phyloP scores from a whole-genome alignment of 176 grass and related monocot species.

The Oryza nivara region DNA sequence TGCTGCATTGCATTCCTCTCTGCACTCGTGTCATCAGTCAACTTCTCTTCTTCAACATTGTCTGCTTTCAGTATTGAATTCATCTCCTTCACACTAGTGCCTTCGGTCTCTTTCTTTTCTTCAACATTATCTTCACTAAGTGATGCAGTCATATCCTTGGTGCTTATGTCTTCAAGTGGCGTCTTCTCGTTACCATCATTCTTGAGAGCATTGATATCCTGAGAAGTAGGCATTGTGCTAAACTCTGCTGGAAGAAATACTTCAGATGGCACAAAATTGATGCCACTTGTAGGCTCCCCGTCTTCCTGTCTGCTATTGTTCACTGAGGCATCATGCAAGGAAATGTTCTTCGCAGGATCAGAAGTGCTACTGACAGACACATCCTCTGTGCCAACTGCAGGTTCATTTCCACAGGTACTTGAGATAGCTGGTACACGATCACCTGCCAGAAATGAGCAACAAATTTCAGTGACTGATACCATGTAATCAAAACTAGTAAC shows the following conservation, averaged over 20 bases:
- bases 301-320: constrained; percentile 16
- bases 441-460: constrained; percentile 44
- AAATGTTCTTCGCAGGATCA: constrained; percentile 33
- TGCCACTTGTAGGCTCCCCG: neutral
- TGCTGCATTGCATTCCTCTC: constrained; percentile 12
- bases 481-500: constrained; percentile 17
- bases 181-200: neutral
- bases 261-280: neutral
- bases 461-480: constrained; percentile 31
- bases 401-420: constrained; percentile 19
- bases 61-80: neutral
- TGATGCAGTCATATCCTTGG: constrained; percentile 10
- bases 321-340: constrained; percentile 20
- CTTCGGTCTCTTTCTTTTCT: constrained; percentile 18
- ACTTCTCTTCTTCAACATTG: constrained; percentile 30
- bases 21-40: constrained; percentile 1
- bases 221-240: neutral
- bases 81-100: constrained; percentile 22
- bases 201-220: constrained; percentile 10
- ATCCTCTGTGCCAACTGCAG: constrained; percentile 25
- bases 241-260: neutral
- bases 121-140: neutral
- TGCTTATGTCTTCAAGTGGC: neutral
- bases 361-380: neutral
- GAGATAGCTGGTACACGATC: neutral